Conservation (phyloP, 768 basidiomycete genomes). For the Trametes cubensis region DNA sequence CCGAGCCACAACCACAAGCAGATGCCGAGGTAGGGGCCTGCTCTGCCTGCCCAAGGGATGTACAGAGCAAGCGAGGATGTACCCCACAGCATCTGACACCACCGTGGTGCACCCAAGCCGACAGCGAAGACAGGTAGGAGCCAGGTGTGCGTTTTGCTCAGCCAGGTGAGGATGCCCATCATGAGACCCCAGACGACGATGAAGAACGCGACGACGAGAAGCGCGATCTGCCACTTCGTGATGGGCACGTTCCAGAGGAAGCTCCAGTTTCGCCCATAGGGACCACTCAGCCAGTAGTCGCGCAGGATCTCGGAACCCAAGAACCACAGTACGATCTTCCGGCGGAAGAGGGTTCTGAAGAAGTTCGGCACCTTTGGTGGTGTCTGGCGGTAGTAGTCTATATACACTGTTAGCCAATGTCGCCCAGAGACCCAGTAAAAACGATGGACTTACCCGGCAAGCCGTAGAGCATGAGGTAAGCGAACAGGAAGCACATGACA, state of each 20-base stretch:
- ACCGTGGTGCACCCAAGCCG: slow-evolving; percentile 89
- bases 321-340: slow-evolving; percentile 96
- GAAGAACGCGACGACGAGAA: slow-evolving; percentile 85
- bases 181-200: slow-evolving; percentile 81
- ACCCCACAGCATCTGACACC: slow-evolving; percentile 99
- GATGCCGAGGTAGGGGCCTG: slow-evolving; percentile 87
- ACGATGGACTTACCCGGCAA: slow-evolving; percentile 65
- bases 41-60: slow-evolving; percentile 88
- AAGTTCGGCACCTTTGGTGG: slow-evolving; percentile 96
- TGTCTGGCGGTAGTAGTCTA: slow-evolving; percentile 88
- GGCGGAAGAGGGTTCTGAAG: slow-evolving; percentile 82
- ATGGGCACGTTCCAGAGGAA: slow-evolving; percentile 90
- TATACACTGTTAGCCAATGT: slow-evolving; percentile 18
- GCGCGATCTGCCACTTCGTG: slow-evolving; percentile 78
- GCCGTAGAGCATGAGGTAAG: slow-evolving; percentile 83
- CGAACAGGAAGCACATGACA: slow-evolving; percentile 72
- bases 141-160: slow-evolving; percentile 96
- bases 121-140: slow-evolving; percentile 93
- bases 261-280: slow-evolving; percentile 92
- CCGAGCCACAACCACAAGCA: slow-evolving; percentile 95
- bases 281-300: slow-evolving; percentile 91
- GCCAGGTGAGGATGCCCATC: slow-evolving; percentile 74
- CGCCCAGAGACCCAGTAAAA: not conserved
- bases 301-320: slow-evolving; percentile 87
- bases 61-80: slow-evolving; percentile 92